Base-by-base conservation (phyloP, 176 grass and related monocot genomes). In the Cocos nucifera region DNA sequence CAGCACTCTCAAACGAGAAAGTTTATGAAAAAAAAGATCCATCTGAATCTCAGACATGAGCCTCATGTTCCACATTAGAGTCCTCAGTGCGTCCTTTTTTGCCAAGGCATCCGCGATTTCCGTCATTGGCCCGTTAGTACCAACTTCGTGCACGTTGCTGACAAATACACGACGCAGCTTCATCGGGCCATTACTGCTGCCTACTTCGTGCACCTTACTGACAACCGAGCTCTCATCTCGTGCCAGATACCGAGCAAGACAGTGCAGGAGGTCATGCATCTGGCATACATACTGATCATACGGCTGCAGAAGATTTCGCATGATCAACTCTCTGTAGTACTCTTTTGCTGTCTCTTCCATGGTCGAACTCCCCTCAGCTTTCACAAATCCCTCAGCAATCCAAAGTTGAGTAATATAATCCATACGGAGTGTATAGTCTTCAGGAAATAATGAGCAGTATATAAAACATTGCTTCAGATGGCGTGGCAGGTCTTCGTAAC, bases 391-490 rank as follows among this genome's bases (percentile, higher is more conserved):
- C 55, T 89, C 82, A 17, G 82, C 65, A 15, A 89, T 69, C 90
- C 90, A 95, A 52, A 71, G 73, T 62, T 76, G 76, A 66, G 78
- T 64, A 52, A 95, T 30, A 6, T 0, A 0, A 30, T 6, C 4
- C 28, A 5, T 30, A 0, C 0, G 0, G 1, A 30, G 6, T 30
- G 0, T 6, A 6, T 0, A 12, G 48, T 75, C 73, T 27, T 71
- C 71, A 18, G 79, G 76, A 55, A 79, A 83, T 65, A 95, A 53
- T 57, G 79, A 86, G 73, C 82, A 89, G 61, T 89, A 95, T 0
- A 89, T 66, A 76, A 95, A 81, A 69, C 85, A 89, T 22, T 86
- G 79, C 73, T 83, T 86, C 39, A 95, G 69, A 65, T 95, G 71
- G 39, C 66, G 63, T 6, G 82, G 69, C 66, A 89, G 65, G 58